phyloP scores from a whole-genome alignment of 148 eudicot genomes.

The Dysphania ambrosioides region DNA sequence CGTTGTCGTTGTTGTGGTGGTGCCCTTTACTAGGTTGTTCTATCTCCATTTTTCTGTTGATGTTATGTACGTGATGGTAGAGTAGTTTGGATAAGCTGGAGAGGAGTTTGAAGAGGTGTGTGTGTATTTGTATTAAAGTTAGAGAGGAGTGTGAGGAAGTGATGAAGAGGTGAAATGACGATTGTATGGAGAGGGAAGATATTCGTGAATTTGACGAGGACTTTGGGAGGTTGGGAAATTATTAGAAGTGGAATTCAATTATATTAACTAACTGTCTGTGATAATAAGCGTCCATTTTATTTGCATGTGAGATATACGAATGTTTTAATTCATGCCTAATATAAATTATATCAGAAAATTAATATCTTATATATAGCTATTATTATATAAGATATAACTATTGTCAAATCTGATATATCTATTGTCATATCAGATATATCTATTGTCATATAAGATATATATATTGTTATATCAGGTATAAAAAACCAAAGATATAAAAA shows the following conservation, averaged over 20 bases:
- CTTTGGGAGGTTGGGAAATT: conserved; percentile 8
- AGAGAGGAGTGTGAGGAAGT: neutral
- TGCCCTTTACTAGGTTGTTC: neutral
- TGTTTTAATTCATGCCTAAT: no score
- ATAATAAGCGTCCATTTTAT: neutral
- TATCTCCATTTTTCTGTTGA: conserved; percentile 20
- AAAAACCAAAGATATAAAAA: no score
- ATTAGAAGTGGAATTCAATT: neutral
- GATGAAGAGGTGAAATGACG: conserved; percentile 11
- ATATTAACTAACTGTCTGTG: no score
- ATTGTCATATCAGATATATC: no score
- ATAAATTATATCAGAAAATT: no score
- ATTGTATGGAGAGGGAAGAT: conserved; percentile 18
- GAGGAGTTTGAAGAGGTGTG: neutral
- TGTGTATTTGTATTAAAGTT: conserved; percentile 1
- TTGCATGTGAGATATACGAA: no score
- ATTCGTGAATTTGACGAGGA: conserved; percentile 29
- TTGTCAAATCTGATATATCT: no score
- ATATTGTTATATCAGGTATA: no score
- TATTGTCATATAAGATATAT: no score
- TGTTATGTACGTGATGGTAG: conserved; percentile 1
- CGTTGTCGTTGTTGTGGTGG: neutral
- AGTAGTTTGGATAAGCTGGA: neutral
- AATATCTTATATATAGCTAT: no score
- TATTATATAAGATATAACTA: no score